These are phyloP conservation scores for Diplotaxis tenuifolia DNA, from an alignment of 345 rosid species.

Conservation along the genomic window DNA sequence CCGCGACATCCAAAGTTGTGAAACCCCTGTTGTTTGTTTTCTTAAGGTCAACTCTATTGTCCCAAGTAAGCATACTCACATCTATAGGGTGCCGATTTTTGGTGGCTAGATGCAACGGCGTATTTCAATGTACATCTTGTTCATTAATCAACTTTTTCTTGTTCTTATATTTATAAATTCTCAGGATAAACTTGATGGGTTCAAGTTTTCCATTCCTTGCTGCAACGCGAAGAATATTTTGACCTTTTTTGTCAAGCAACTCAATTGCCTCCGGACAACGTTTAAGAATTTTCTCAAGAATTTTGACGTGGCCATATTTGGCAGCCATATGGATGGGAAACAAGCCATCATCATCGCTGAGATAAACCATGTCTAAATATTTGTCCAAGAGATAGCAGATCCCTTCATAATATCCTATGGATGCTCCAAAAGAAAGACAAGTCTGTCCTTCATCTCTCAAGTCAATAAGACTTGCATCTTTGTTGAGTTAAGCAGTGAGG, in stretches of 20 bases:
- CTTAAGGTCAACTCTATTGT: not conserved
- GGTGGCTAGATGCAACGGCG: slow-evolving; percentile 26
- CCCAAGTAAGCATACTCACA: not conserved
- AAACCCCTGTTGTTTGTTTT: not conserved
- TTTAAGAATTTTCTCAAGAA: not conserved
- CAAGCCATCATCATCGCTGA: slow-evolving; percentile 1
- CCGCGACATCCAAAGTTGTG: slow-evolving; percentile 23
- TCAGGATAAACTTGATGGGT: not conserved
- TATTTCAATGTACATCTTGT: slow-evolving; percentile 9
- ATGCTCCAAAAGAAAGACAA: slow-evolving; percentile 10
- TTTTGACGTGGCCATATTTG: not conserved
- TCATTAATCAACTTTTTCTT: not conserved
- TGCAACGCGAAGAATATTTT: slow-evolving; percentile 14
- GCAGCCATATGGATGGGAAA: slow-evolving; percentile 2
- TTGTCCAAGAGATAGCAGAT: not conserved
- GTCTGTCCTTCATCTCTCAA: slow-evolving; percentile 21
- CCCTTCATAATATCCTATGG: slow-evolving; percentile 2
- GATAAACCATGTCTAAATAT: not conserved
- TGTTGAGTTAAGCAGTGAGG: not conserved
- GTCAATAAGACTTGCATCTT: slow-evolving; percentile 9
- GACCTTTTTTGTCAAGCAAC: not conserved
- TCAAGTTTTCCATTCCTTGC: not conserved
- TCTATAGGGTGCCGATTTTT: not conserved
- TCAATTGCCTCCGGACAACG: not conserved
- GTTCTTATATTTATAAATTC: not conserved